Conservation (phyloP, 2,329 filamentous ascomycete species). For the Botrytis squamosa region DNA sequence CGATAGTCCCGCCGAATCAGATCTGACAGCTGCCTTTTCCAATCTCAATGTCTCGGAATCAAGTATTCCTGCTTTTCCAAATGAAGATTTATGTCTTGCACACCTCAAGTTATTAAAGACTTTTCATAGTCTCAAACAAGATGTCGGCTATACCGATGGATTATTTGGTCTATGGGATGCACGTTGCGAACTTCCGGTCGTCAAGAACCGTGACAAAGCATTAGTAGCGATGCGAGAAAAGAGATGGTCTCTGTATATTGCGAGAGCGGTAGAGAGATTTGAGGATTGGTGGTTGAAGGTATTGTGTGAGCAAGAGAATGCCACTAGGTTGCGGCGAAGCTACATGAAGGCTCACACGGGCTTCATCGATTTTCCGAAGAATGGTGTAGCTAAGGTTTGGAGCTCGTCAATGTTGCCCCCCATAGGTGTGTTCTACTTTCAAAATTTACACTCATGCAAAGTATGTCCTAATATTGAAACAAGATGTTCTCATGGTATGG, state of each 20-base stretch:
- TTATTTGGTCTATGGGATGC: constrained; percentile 62
- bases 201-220: constrained; percentile 39
- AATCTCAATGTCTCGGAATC: constrained; percentile 41
- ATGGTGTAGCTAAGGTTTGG: constrained; percentile 37
- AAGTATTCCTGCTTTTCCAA: constrained; percentile 39
- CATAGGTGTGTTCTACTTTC: constrained; percentile 48
- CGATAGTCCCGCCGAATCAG: constrained; percentile 21
- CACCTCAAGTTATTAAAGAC: constrained; percentile 73
- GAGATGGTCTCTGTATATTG: constrained; percentile 68
- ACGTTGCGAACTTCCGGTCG: constrained; percentile 36
- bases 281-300: constrained; percentile 58
- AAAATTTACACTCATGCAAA: background rate
- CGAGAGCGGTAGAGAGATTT: constrained; percentile 66
- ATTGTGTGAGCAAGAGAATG: constrained; percentile 26
- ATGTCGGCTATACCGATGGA: constrained; percentile 63
- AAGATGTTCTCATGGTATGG: constrained; percentile 77
- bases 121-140: constrained; percentile 65
- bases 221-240: constrained; percentile 63
- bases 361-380: constrained; percentile 21
- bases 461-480: constrained; percentile 12
- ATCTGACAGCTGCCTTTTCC: constrained; percentile 41
- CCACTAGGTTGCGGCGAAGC: constrained; percentile 30
- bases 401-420: constrained; percentile 46
- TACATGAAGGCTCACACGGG: constrained; percentile 26
- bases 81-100: constrained; percentile 60